Evolutionary conservation across 2,329 filamentous ascomycete species (phyloP), one percentile per base, ranked within the genome.

Genomic region (Kalmusia sp.): DNA sequence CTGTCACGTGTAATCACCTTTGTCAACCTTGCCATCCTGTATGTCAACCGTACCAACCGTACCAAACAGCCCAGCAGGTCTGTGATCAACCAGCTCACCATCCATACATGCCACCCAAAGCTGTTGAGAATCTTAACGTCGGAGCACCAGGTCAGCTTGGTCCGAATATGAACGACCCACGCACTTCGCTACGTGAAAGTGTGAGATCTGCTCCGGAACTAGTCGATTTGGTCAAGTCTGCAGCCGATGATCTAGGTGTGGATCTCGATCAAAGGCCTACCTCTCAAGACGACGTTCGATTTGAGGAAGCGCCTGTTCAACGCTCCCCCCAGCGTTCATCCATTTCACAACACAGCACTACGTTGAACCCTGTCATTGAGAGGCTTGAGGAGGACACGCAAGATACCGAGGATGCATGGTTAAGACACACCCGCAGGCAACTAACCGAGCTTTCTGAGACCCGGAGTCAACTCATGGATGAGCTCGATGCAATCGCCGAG

Each of bases 161-260:
- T 8, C 65, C 67, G 1, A 73, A 66, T 40, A 43, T 75, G 8
- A 75, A 76, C 39, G 69, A 75, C 39, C 43, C 61, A 39, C 58
- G 33, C 24, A 48, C 57, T 11, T 52, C 41, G 12, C 38, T 73
- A 22, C 51, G 50, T 28, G 53, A 63, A 12, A 56, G 55, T 22
- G 62, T 70, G 25, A 70, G 62, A 24, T 71, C 72, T 9, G 50
- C 74, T 3, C 62, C 69, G 6, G 69, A 76, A 12, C 55, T 77
- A 2, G 55, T 77, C 5, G 60, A 71, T 15, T 48, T 76, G 30
- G 62, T 77, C 39, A 66, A 75, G 22, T 70, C 69, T 45, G 68
- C 69, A 12, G 72, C 71, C 11, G 68, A 73, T 55, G 65, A 73
- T 39, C 60, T 74, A n/a, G 70, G 70, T 19, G 44, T 71, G 8